Evolutionary conservation across 345 rosid species (phyloP), one percentile per base, ranked within the genome.

Genomic region (Balakata baccata): DNA sequence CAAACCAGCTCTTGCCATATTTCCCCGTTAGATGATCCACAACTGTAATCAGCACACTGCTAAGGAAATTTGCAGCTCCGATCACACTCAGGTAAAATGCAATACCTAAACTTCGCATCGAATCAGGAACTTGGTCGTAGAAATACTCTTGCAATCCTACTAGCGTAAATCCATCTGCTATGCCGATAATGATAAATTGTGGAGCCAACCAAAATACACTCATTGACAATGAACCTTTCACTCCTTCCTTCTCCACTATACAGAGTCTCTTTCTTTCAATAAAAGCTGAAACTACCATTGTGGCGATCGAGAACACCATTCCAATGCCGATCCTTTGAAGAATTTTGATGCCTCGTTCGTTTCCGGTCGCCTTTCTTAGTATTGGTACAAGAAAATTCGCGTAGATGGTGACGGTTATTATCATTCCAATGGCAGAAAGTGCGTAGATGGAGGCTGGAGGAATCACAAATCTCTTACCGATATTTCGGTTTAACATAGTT

Each of bases 321-420:
- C 98, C 98, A 23, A 86, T 83, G 6, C 97, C 98, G 3, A 94
- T 90, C 79, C 98, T 88, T 66, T 94, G 97, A 63, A 92, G 97
- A 64, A 94, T 89, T 16, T 74, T 84, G 73, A 94, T 85, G 53
- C 97, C 98, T 23, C 97, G 78, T 75, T 90, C 94, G 45, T 83
- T 86, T 53, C 88, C 90, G 0, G 81, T 90, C 0, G 67, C 65
- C 59, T 71, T 83, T 59, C 92, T 79, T 34, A 86, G n/a, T 18
- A 74, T 3, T 8, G 96, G 91, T 8, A 88, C 84, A 0, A 88
- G 80, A 65, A 86, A 61, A 49, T 88, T 90, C 47, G 88, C 96
- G 3, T 87, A 90, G 11, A 84, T 6, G 7, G 74, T 77, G 13
- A 90, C 87, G 2, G 91, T 80, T 38, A 82, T 25, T 43, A 90